Conservation (phyloP, 257 asterid species). For the Przewalskia tangutica region DNA sequence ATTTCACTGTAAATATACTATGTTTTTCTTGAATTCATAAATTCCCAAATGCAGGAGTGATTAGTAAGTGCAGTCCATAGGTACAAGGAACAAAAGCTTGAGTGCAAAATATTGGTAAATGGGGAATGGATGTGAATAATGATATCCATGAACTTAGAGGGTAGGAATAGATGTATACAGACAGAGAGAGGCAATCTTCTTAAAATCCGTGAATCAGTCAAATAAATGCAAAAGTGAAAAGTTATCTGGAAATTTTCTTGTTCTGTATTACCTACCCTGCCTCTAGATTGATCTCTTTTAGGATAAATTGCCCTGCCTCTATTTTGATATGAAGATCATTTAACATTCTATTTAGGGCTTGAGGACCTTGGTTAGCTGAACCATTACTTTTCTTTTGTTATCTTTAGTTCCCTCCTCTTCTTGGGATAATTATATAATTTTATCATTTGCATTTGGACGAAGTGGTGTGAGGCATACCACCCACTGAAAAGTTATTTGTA, state of each 20-base stretch:
- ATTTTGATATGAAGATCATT: not conserved
- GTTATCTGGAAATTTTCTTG: not conserved
- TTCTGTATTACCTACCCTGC: not conserved
- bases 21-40: not conserved
- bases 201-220: not conserved
- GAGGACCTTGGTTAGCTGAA: not conserved
- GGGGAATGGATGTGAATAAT: not conserved
- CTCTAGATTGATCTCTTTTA: not conserved
- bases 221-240: not conserved
- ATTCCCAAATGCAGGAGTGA: not conserved
- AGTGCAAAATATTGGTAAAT: not conserved
- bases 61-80: not conserved
- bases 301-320: not conserved
- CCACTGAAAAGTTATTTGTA: too few relatives aligned
- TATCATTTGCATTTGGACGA: not conserved
- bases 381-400: not conserved
- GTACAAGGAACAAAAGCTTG: not conserved
- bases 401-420: not conserved
- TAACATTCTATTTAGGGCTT: not conserved
- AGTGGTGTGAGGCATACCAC: too few relatives aligned
- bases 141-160: not conserved
- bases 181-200: not conserved
- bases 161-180: not conserved
- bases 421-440: not conserved
- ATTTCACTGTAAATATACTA: not conserved